Base-by-base conservation (phyloP, 2,329 filamentous ascomycete species). In the Pseudogymnoascus sp. region DNA sequence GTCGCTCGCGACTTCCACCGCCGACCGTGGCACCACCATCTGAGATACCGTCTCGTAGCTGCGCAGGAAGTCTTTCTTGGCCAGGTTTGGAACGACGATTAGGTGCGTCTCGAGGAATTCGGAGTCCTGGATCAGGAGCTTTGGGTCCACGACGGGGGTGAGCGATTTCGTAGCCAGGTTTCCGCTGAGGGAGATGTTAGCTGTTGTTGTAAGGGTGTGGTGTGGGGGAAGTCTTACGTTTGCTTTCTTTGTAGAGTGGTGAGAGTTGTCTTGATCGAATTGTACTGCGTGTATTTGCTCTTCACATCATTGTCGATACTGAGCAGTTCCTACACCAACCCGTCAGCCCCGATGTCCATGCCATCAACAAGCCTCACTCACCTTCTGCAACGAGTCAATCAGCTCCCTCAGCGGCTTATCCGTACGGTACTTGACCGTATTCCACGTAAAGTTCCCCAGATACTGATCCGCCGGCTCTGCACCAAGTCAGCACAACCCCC, bases 101-200 rank as follows among this genome's bases (percentile, higher is more conserved):
- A 99, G 86, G 75, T 97, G 93, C 31, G 95, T 97, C 79, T 97
- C 92, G 71, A 99, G 87, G 78, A 96, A 98, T 78, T 99, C 95
- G 19, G 93, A 97, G 74, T 96, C 88, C 76, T 89, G 90, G 68
- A 97, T 85, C 48, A 96, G 83, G 65, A 93, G 79, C 63, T 84
- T 81, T 7, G 93, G 92, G 72, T 93, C 84, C 71, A 99, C 89
- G 67, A 98, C 86, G 11, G 92, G 87, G n/a, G 90, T 87, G 68
- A 99, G 87, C 11, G 93, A 98, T 76, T 93, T 96, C 70, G 93
- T 97, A 21, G 93, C 85, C 60, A 99, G 88, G 75, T 97, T 99
- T 68, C 95, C 95, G 62, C 90, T 93, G 68, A 23, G 21, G 25
- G 57, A 10, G 19, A 25, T 36, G 63, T 71, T 62, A 68, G 66